These are phyloP conservation scores for Cladosporium sphaerospermum DNA, from an alignment of 2,329 filamentous ascomycete genomes.

Conservation along the genomic window DNA sequence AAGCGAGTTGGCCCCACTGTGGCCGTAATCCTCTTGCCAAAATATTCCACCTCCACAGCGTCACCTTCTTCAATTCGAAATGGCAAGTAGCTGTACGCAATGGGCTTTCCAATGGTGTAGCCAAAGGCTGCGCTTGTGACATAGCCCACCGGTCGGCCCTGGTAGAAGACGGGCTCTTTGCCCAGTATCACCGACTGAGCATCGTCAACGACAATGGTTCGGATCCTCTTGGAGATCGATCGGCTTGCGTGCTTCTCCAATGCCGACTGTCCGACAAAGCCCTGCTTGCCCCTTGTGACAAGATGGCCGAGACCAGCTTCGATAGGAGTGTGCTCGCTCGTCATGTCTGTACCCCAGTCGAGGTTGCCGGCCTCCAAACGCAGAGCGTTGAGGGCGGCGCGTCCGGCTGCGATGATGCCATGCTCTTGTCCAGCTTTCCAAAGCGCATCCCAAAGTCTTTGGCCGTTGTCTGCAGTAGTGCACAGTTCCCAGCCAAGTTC, in stretches of 20 bases:
- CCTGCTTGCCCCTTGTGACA: constrained; percentile 42
- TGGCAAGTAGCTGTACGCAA: constrained; percentile 55
- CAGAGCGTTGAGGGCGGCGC: constrained; percentile 52
- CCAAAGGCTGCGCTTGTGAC: constrained; percentile 57
- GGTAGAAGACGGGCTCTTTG: constrained; percentile 54
- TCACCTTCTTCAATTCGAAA: constrained; percentile 42
- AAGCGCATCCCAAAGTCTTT: constrained; percentile 53
- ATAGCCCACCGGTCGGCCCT: constrained; percentile 47
- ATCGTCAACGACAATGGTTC: constrained; percentile 52
- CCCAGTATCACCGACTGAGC: constrained; percentile 52
- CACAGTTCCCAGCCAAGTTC: constrained; percentile 60
- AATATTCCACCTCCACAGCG: constrained; percentile 56
- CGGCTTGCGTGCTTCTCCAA: constrained; percentile 39
- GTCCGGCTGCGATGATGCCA: constrained; percentile 54
- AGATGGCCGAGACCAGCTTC: constrained; percentile 52
- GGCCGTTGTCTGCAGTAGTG: constrained; percentile 53
- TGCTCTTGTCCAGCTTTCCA: constrained; percentile 49
- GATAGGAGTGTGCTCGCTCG: constrained; percentile 54
- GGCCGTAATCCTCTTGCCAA: constrained; percentile 48
- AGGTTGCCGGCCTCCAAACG: constrained; percentile 56
- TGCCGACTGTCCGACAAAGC: constrained; percentile 49
- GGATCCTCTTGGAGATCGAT: constrained; percentile 32
- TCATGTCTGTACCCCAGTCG: constrained; percentile 53
- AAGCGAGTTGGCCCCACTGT: constrained; percentile 28
- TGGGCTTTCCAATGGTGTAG: constrained; percentile 52